Base-by-base conservation (phyloP, 2,329 filamentous ascomycete genomes). In the Dactylellina haptotyla region DNA sequence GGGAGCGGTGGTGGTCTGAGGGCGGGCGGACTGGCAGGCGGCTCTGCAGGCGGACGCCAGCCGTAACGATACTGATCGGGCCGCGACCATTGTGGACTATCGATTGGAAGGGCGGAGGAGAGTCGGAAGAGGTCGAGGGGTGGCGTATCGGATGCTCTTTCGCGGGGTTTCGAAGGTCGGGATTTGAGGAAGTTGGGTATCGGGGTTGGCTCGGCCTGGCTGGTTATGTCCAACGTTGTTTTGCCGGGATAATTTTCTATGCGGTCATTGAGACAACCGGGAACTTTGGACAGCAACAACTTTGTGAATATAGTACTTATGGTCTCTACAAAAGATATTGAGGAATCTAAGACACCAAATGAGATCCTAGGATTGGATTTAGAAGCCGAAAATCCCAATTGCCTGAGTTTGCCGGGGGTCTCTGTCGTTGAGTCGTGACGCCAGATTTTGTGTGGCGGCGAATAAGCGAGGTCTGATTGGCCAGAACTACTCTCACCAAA, bases 401-500 rank as follows among this genome's bases (percentile, higher is more conserved):
- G 51, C 8, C 20, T 10, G 18, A n/a, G n/a, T 39, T 30, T 12
- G 10, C 5, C 10, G 12, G 32, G 48, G 3, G 26, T 3, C n/a
- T 8, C 18, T 20, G 3, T 18, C 28, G 8, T n/a, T n/a, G n/a
- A n/a, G n/a, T n/a, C n/a, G n/a, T n/a, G n/a, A n/a, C n/a, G 2
- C 26, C 14, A 3, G n/a, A n/a, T 57, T 14, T 18, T 8, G 8
- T 3, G 32, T 12, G 43, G 18, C 50, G 57, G 28, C 57, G 59
- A 72, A 72, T 64, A 72, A 72, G 67, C 67, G 58, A 58, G 18
- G 20, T 46, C 67, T 72, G 67, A 72, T 72, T 72, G 67, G 67
- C 59, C 67, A 54, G 51, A n/a, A n/a, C n/a, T n/a, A n/a, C n/a
- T n/a, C n/a, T n/a, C n/a, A n/a, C n/a, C n/a, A n/a, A n/a, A n/a